phyloP scores from a whole-genome alignment of 805 yeast species.

The Starmerella bombicola region DNA sequence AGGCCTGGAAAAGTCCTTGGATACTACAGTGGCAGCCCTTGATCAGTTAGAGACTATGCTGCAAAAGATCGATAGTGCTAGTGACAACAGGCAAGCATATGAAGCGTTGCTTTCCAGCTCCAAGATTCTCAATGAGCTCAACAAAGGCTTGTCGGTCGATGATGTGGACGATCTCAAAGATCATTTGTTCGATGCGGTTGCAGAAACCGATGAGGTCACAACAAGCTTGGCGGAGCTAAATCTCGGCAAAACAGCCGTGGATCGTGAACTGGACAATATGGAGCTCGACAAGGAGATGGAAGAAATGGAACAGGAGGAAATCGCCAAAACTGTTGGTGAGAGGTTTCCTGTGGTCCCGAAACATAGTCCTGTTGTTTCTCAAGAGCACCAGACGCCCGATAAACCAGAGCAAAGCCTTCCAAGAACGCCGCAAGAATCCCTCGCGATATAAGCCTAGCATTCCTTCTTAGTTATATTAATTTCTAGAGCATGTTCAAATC shows the following conservation, averaged over 20 bases:
- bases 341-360: conserved; percentile 9
- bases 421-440: too few relatives aligned
- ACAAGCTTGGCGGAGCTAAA: conserved; percentile 27
- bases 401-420: too few relatives aligned
- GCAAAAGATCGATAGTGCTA: conserved; percentile 35
- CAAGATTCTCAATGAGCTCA: conserved; percentile 30
- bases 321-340: conserved; percentile 2
- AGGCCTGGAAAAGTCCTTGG: conserved; percentile 21
- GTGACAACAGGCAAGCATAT: conserved; percentile 32
- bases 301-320: conserved; percentile 26
- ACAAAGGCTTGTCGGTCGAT: conserved; percentile 30
- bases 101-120: conserved; percentile 32
- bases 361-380: conserved; percentile 6
- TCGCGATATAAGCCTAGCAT: too few relatives aligned
- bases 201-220: conserved; percentile 32
- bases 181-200: conserved; percentile 32
- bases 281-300: conserved; percentile 34
- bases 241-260: conserved; percentile 20
- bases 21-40: conserved; percentile 21
- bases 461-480: too few relatives aligned
- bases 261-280: conserved; percentile 24
- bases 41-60: conserved; percentile 33
- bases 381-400: too few relatives aligned
- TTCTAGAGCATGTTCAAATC: too few relatives aligned
- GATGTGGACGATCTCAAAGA: conserved; percentile 35